Percentiles rank a stretch among this genome's conserved stretches.
These are phyloP conservation scores for Phytophthora megakarya DNA, from an alignment of 352 stramenopile genomes.

Conservation along the genomic window DNA sequence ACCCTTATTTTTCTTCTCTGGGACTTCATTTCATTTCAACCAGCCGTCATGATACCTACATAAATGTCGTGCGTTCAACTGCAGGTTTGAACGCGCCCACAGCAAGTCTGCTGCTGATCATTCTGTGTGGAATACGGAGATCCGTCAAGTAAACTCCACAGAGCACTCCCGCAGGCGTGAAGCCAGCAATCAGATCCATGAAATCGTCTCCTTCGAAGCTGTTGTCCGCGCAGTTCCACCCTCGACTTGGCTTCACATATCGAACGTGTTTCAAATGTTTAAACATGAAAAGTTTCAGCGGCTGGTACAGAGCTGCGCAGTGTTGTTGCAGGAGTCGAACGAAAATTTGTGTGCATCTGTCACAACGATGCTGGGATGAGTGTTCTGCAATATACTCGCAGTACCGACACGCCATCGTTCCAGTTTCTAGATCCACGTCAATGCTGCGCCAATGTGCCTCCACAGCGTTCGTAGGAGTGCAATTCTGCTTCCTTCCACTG, in stretches of 20 bases:
- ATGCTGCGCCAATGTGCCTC: conserved; percentile 38
- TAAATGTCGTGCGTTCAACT: neutral
- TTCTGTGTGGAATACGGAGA: conserved; percentile 19
- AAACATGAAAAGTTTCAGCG: conserved; percentile 33
- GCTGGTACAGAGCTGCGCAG: conserved; percentile 28
- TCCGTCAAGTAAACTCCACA: conserved; percentile 38
- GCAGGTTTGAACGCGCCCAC: conserved; percentile 23
- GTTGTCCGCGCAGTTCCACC: conserved; percentile 23
- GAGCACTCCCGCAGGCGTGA: conserved; percentile 27
- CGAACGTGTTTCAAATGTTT: conserved; percentile 34
- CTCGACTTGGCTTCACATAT: conserved; percentile 27
- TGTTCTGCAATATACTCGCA: conserved; percentile 19
- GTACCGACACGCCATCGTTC: conserved; percentile 17
- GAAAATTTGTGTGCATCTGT: conserved; percentile 31
- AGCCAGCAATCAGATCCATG: conserved; percentile 35
- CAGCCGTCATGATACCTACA: neutral
- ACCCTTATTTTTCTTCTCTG: no score
- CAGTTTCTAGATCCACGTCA: conserved; percentile 14
- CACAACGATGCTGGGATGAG: conserved; percentile 27
- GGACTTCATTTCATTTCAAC: no score
- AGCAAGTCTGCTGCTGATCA: conserved; percentile 18
- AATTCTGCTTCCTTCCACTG: conserved; percentile 30
- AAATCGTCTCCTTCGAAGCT: conserved; percentile 15
- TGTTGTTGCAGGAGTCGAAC: conserved; percentile 27
- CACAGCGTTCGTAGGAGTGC: conserved; percentile 20